Evolutionary conservation across 768 basidiomycete genomes (phyloP), one percentile per base, ranked within the genome.

Genomic region (Boletus reticuloceps): DNA sequence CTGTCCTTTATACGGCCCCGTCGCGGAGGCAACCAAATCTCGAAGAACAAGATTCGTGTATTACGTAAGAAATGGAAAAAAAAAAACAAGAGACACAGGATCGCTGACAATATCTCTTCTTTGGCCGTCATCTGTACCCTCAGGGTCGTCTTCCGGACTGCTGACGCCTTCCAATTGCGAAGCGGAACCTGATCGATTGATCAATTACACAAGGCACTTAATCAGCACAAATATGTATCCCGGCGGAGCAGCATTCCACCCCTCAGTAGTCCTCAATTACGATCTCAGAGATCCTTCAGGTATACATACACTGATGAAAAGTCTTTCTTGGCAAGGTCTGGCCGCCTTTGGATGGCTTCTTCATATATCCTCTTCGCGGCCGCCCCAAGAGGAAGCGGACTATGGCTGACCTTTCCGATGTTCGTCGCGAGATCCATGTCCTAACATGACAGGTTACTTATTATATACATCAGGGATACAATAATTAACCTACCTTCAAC

Each of bases 341-440:
- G 84, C 27, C 80, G 75, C 46, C 74, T 70, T 61, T 71, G 58
- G 5, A 88, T 72, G 47, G 84, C 79, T 27, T 76, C 72, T 6
- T 70, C 70, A 68, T 95, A 95, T 27, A 94, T 67, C 3, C 72
- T 67, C 61, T 82, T 76, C 9, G 90, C 89, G 5, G 81, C 80
- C 55, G 79, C 71, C 16, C 86, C 91, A 6, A 94, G 71, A 16
- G 88, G 88, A 53, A 91, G 67, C 5, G 82, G 76, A 34, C 75
- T 82, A 5, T 69, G 70, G 22, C 75, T 69, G 17, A 76, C 70
- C 32, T 70, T 69, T 16, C 84, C 90, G 11, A 88, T 79, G 51
- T 84, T 77, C 29, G 75, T 82, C 2, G 92, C 94, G 31, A 95
- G 80, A 43, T 87, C 82, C 85, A 96, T 85, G 66, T 96, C 93